Conservation (phyloP, 1,284 basidiomycete genomes). For the Laetiporus sulphureus region DNA sequence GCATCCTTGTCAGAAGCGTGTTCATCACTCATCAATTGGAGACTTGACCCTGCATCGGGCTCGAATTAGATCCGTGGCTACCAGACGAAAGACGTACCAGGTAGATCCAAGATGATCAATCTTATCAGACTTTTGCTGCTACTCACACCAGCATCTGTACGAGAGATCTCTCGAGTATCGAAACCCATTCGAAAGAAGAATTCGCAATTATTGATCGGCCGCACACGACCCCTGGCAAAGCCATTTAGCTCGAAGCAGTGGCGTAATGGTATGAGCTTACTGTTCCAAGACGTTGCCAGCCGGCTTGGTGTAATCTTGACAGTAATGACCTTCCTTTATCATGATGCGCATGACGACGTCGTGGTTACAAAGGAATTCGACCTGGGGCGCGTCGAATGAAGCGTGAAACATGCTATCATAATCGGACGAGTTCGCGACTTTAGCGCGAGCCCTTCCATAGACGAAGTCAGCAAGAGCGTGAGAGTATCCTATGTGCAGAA, state of each 20-base stretch:
- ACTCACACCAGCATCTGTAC: constrained; percentile 1
- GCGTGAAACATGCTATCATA: constrained; percentile 18
- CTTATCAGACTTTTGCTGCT: constrained; percentile 2
- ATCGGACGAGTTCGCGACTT: not conserved
- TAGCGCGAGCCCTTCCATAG: constrained; percentile 6
- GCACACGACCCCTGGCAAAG: no score
- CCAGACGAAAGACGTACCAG: constrained; percentile 1
- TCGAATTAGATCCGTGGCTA: no score
- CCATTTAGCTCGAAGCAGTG: no score
- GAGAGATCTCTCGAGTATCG: not conserved
- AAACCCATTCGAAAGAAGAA: constrained; percentile 7
- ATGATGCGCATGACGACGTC: constrained; percentile 19
- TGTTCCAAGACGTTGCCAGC: not conserved
- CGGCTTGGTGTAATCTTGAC: constrained; percentile 11
- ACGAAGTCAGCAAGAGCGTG: constrained; percentile 19
- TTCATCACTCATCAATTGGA: constrained; percentile 1
- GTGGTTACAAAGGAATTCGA: constrained; percentile 26
- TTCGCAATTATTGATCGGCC: no score
- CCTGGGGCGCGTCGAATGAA: constrained; percentile 16
- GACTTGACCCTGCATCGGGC: not conserved
- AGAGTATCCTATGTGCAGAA: constrained; percentile 7
- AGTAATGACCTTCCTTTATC: constrained; percentile 19
- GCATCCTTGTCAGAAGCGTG: constrained; percentile 4
- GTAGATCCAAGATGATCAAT: constrained; percentile 5
- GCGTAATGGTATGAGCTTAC: constrained; percentile 4